Percentiles rank a stretch among this genome's conserved stretches.
These are phyloP conservation scores for Lecanicillium sp. DNA, from an alignment of 2,329 filamentous ascomycete species.

Conservation along the genomic window DNA sequence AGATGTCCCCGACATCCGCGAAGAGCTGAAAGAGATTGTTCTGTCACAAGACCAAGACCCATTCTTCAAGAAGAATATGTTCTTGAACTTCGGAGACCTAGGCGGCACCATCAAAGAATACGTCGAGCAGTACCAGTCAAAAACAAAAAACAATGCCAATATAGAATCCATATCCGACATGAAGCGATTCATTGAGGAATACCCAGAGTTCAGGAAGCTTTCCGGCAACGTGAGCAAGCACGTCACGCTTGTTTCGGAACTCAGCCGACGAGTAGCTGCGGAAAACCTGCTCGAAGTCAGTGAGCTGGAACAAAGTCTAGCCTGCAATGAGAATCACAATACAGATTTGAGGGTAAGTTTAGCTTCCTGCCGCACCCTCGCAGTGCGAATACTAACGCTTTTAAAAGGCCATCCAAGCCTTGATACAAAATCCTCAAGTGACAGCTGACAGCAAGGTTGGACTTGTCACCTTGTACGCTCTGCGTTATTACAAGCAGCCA, in stretches of 20 bases:
- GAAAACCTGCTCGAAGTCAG: slow-evolving; percentile 92
- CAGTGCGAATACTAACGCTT: slow-evolving; percentile 15
- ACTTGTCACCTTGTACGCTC: slow-evolving; percentile 86
- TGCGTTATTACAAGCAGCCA: slow-evolving; percentile 83
- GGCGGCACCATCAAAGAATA: slow-evolving; percentile 97
- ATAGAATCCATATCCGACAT: slow-evolving; percentile 97
- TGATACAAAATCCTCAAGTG: slow-evolving; percentile 75
- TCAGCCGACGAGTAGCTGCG: slow-evolving; percentile 78
- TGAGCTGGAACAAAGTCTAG: slow-evolving; percentile 92
- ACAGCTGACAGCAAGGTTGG: slow-evolving; percentile 78
- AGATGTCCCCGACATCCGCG: slow-evolving; percentile 73
- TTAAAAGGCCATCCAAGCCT: slow-evolving; percentile 66
- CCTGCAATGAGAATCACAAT: slow-evolving; percentile 92
- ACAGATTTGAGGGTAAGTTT: slow-evolving; percentile 75
- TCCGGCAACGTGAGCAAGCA: slow-evolving; percentile 98
- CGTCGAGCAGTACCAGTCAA: slow-evolving; percentile 94
- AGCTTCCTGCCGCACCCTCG: neutral
- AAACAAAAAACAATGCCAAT: slow-evolving; percentile 92
- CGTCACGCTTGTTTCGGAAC: slow-evolving; percentile 88
- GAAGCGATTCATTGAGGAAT: slow-evolving; percentile 99
- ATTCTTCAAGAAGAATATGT: slow-evolving; percentile 99
- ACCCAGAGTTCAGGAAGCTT: slow-evolving; percentile 93
- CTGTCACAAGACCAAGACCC: slow-evolving; percentile 95
- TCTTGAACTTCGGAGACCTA: slow-evolving; percentile 91
- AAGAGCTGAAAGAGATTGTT: slow-evolving; percentile 89